These are phyloP conservation scores for Rhizophagus clarus DNA, from an alignment of 192 early-diverging fungal genomes.

Conservation along the genomic window DNA sequence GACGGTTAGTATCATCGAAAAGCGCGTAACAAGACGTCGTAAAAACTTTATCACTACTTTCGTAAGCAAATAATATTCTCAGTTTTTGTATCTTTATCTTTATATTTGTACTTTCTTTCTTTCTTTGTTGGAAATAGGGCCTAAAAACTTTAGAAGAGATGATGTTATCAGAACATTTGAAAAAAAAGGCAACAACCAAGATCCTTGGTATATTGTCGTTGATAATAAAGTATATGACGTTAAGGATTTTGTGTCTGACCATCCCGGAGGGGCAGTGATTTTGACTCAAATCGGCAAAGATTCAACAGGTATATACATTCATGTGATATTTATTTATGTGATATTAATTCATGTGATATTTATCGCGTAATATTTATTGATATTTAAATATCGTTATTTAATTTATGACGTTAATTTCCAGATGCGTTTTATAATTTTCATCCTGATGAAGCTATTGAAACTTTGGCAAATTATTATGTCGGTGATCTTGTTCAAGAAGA, in stretches of 20 bases:
- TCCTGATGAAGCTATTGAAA: conserved; percentile 60
- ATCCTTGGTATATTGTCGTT: conserved; percentile 64
- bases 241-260: conserved; percentile 70
- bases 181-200: conserved; percentile 36
- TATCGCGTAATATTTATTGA: too few relatives aligned
- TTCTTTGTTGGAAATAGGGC: conserved; percentile 14
- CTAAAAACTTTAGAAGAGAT: conserved; percentile 40
- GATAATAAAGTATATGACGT: conserved; percentile 83
- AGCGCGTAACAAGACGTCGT: too few relatives aligned
- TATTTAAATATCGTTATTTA: too few relatives aligned
- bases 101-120: not conserved
- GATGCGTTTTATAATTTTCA: conserved; percentile 84
- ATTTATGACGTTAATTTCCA: conserved; percentile 17
- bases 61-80: not conserved
- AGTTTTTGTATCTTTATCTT: not conserved
- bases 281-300: conserved; percentile 78
- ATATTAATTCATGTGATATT: too few relatives aligned
- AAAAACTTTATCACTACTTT: not conserved
- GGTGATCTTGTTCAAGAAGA: conserved; percentile 64
- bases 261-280: conserved; percentile 79
- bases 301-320: conserved; percentile 50
- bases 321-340: conserved; percentile 9
- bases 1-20: not conserved
- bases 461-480: conserved; percentile 74
- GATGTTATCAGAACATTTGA: conserved; percentile 40